Evolutionary conservation across 192 early-diverging fungal species (phyloP), one percentile per base, ranked within the genome.

Genomic region (Entomortierella lignicola): DNA sequence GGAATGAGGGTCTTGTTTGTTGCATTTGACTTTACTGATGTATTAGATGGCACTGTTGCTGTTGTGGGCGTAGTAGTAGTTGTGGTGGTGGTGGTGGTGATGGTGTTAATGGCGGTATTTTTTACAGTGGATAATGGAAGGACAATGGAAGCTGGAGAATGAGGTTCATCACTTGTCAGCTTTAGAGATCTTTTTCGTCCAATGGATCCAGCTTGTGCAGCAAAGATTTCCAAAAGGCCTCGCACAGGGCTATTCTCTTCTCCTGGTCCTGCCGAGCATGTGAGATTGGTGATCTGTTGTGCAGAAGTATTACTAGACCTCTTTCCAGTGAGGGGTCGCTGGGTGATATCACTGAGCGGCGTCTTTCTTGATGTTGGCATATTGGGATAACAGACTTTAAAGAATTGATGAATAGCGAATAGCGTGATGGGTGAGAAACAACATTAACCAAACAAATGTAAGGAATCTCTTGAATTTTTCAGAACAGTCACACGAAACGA

Each of bases 281-380:
- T 54, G 55, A 63, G 60, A 44, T 39, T 63, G 50, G 21, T 25
- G 27, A 25, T 32, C 15, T 39, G 34, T 39, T 44, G 58, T 2
- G 42, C 17, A 12, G 58, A 37, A 17, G 67, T 29, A 29, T 69
- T 72, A 31, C 54, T 61, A 21, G 61, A 55, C 20, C 70, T 53
- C 18, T 66, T 54, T 18, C 66, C 56, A 8, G 60, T 63, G 2
- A 53, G 51, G 2, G 66, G 26, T 12, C 68, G 44, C 29, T 79
- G 75, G 21, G 75, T 69, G 51, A 79, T 79, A 63, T 79, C 75
- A 21, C 50, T 54, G n/a, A 79, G 68, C 12, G 72, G 72, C 31
- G 58, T 29, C 27, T 65, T 74, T n/a, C 52, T 44, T 43, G 47
- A 26, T 31, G 51, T 34, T 32, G n/a, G 55, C 30, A 32, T 41